Base-by-base conservation (phyloP, 1,284 basidiomycete species). In the Cryptococcus sp. region DNA sequence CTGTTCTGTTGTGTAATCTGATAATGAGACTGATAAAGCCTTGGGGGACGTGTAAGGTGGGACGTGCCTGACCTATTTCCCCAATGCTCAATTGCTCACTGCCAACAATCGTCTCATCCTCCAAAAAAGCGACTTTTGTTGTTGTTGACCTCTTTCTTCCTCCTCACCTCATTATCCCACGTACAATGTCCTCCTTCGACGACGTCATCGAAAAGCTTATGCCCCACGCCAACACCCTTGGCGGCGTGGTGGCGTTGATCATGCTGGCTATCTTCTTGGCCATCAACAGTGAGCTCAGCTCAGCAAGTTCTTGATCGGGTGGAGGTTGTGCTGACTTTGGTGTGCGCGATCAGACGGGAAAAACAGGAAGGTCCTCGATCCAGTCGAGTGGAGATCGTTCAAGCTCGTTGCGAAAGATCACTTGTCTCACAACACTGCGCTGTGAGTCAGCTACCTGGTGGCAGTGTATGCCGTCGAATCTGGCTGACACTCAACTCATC, bases 361-460 rank as follows among this genome's bases (percentile, higher is more conserved):
- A 42, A 40, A 54, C 23, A 45, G 61, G 43, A 59, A 58, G 46
- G 73, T 77, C 7, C 69, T 77, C 30, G 70, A 76, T 56, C 68
- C 73, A 5, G 64, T 71, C 49, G 76, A 78, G 58, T 99, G 91
- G 88, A 85, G 90, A 72, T 82, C 88, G 61, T 97, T 91, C 81
- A 84, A 88, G 50, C 85, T 99, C 56, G 81, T 83, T 61, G 84
- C 90, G 70, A 96, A 94, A 81, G 88, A 86, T 50, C 81, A 85
- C 66, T 83, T 98, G 60, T 96, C 93, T n/a, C 89, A 89, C 64
- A 99, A 99, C 81, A 96, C 93, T 52, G 93, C 93, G 60, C 83
- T 93, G 90, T 95, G 70, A 63, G 86, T 80, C 23, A 52, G 19
- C 8, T 13, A 20, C 20, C 55, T 38, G 47, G 45, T n/a, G 38